Evolutionary conservation across 2,329 filamentous ascomycete species (phyloP).

Genomic region (Nemania diffusa): DNA sequence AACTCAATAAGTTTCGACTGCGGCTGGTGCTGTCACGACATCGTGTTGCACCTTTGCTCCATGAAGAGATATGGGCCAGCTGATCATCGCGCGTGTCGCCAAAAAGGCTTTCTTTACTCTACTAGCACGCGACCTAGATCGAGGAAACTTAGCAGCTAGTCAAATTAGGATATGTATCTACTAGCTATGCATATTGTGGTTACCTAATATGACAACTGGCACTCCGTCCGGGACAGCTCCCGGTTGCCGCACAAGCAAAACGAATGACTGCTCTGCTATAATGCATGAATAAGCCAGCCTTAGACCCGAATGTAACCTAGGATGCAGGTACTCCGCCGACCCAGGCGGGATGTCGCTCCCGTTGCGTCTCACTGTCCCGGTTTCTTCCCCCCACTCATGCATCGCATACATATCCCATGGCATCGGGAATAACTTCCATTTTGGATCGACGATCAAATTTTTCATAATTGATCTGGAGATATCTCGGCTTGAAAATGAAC

Average conservation of each 20-base stretch:
- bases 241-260: background rate
- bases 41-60: too few relatives aligned
- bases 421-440: constrained; percentile 8
- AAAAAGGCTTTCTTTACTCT: too few relatives aligned
- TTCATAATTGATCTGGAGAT: background rate
- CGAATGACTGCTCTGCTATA: background rate
- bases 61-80: too few relatives aligned
- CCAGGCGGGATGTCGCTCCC: background rate
- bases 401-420: background rate
- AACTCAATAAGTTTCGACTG: too few relatives aligned
- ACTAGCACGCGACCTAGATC: too few relatives aligned
- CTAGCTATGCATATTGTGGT: too few relatives aligned
- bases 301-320: background rate
- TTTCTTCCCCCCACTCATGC: background rate
- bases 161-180: background rate
- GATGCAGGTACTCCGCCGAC: background rate
- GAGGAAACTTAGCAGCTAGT: too few relatives aligned
- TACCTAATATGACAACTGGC: background rate
- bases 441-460: background rate
- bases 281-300: background rate
- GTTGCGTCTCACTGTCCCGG: background rate
- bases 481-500: background rate
- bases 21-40: too few relatives aligned
- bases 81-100: too few relatives aligned
- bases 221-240: background rate